These are phyloP conservation scores for Populus hybrid DNA, from an alignment of 441 rosid species.

Conservation along the genomic window DNA sequence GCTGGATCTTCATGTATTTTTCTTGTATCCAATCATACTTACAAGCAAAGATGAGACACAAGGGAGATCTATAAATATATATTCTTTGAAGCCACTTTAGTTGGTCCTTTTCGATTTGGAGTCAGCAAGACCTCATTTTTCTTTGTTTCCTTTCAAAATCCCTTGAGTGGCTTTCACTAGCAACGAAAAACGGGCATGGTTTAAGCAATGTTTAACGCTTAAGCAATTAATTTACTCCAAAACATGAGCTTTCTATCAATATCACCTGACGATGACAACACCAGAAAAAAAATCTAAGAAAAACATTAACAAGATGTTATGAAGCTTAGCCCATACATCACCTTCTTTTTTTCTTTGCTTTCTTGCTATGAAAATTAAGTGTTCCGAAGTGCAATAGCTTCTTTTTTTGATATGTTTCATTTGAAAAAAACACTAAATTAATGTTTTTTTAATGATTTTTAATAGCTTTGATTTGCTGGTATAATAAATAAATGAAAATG, in stretches of 20 bases:
- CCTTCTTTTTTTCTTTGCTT: background rate
- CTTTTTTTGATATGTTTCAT: too few relatives aligned
- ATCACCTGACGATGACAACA: slow-evolving; percentile 20
- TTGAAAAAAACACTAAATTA: too few relatives aligned
- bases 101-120: slow-evolving; percentile 31
- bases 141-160: slow-evolving; percentile 31
- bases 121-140: slow-evolving; percentile 37
- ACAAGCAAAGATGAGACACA: slow-evolving; percentile 33
- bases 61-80: background rate
- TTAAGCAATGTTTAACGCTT: slow-evolving; percentile 64
- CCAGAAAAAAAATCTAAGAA: background rate
- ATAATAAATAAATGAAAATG: too few relatives aligned
- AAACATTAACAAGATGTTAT: background rate
- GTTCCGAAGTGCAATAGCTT: too few relatives aligned
- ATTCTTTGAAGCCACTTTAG: slow-evolving; percentile 45
- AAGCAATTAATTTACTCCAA: slow-evolving; percentile 52
- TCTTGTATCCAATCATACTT: slow-evolving; percentile 27
- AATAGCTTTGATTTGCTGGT: too few relatives aligned
- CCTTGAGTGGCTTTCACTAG: slow-evolving; percentile 53
- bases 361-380: background rate
- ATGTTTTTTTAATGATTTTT: too few relatives aligned
- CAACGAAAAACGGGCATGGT: slow-evolving; percentile 24
- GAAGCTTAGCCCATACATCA: background rate
- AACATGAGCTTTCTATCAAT: slow-evolving; percentile 19
- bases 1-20: slow-evolving; percentile 16